Percentiles rank a stretch among this genome's conserved stretches.
phyloP scores from a whole-genome alignment of 1,284 basidiomycete species.

The Irpex sp. region DNA sequence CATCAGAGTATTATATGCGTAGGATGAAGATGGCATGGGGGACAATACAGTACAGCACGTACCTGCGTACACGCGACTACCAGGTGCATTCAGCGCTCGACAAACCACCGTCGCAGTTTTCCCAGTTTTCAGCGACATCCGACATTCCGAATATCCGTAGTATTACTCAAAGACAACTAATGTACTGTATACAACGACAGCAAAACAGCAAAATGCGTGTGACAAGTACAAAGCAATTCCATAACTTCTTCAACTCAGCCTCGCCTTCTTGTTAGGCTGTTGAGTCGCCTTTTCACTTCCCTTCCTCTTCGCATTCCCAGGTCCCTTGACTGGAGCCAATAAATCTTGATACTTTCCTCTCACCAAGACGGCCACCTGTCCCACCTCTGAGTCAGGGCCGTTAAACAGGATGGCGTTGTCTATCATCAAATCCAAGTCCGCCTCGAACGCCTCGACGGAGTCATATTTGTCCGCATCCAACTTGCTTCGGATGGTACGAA shows the following conservation, averaged over 20 bases:
- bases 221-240: slow-evolving; percentile 13
- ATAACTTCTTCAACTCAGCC: slow-evolving; percentile 33
- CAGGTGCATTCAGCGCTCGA: no score
- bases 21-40: no score
- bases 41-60: no score
- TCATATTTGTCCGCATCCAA: slow-evolving; percentile 85
- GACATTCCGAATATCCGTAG: background rate
- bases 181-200: slow-evolving; percentile 10
- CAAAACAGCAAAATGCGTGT: slow-evolving; percentile 14
- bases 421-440: slow-evolving; percentile 84
- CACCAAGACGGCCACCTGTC: slow-evolving; percentile 49
- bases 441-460: slow-evolving; percentile 71
- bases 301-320: slow-evolving; percentile 59
- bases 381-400: slow-evolving; percentile 74
- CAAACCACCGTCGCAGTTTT: no score
- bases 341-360: slow-evolving; percentile 51
- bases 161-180: slow-evolving; percentile 8
- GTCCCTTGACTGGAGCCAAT: slow-evolving; percentile 43
- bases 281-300: slow-evolving; percentile 58
- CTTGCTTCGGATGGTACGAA: slow-evolving; percentile 79
- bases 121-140: no score
- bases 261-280: slow-evolving; percentile 67
- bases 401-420: slow-evolving; percentile 87
- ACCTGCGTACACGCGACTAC: no score
- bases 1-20: no score